Conservation (phyloP, 2,329 filamentous ascomycete species). For the Fusarium napiforme region DNA sequence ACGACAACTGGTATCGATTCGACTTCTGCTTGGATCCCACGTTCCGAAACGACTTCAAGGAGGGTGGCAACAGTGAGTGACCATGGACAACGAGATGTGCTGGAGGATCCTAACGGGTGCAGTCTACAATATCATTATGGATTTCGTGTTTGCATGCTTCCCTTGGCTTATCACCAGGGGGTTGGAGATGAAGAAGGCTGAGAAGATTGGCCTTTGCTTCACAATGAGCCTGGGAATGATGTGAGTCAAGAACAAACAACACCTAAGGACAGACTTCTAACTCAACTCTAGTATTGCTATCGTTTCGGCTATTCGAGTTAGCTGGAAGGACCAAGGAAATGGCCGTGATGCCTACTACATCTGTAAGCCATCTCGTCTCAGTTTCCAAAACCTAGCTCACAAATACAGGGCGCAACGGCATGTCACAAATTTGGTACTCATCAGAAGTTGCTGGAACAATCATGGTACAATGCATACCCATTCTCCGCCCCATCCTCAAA, state of each 20-base stretch:
- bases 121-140: slow-evolving; percentile 66
- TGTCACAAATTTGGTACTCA: slow-evolving; percentile 52
- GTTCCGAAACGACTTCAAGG: slow-evolving; percentile 58
- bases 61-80: slow-evolving; percentile 61
- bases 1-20: slow-evolving; percentile 60
- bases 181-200: slow-evolving; percentile 58
- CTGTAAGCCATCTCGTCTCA: slow-evolving; percentile 45
- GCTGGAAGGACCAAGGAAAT: slow-evolving; percentile 62
- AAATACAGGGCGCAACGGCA: slow-evolving; percentile 39
- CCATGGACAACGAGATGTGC: accelerated
- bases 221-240: slow-evolving; percentile 64
- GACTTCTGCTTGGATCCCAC: slow-evolving; percentile 55
- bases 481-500: slow-evolving; percentile 59
- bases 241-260: slow-evolving; percentile 32
- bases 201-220: slow-evolving; percentile 61
- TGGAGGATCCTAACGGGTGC: background rate
- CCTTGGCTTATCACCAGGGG: slow-evolving; percentile 62
- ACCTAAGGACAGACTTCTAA: background rate
- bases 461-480: slow-evolving; percentile 65
- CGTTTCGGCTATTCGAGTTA: slow-evolving; percentile 58
- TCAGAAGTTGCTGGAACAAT: slow-evolving; percentile 65
- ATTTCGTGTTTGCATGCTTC: slow-evolving; percentile 61
- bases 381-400: background rate
- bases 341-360: slow-evolving; percentile 59
- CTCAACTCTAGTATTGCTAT: slow-evolving; percentile 53